Base-by-base conservation (phyloP, 129 eudicot genomes). In the Flaveria robusta region DNA sequence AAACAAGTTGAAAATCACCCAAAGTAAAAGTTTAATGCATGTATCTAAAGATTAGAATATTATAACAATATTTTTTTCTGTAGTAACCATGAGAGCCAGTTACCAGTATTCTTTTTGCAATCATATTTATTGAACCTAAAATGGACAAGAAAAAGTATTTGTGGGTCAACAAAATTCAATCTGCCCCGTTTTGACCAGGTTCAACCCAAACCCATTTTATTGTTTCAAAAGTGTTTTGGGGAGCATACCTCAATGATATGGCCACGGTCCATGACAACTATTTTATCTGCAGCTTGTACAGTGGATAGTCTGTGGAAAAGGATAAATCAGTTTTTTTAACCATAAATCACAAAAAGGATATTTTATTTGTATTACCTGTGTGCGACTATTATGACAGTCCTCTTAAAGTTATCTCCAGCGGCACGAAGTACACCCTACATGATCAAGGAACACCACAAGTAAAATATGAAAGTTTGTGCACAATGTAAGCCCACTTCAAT, bases 251-350 rank as follows among this genome's bases (percentile, higher is more conserved):
- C 97, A 52, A 95, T 85, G 74, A 95, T 86, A 80, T 79, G 88
- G 46, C 99, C 97, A 51, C 86, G 74, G 63, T 89, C 93, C 99
- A 95, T 91, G 47, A 85, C 99, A 26, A 95, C 85, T 74, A 95
- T 95, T 84, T 87, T 87, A 77, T 95, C 96, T n/a, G 97, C 99
- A 77, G 94, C 96, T 89, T 95, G 97, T 72, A 95, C 77, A 3
- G 99, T 95, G 14, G 99, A 89, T 56, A 95, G 95, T 87, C 99
- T 95, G 92, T 54, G 55, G 20, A 71, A 79, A 41, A 49, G 43
- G 31, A 23, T 70, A 22, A 8, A 78, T 82, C 39, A 65, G 82
- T 7, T 64, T 42, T 58, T 70, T 27, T 51, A 72, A 76, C 29
- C 5, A 55, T 14, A 54, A 60, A 39, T 26, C 39, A 51, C 12